Base-by-base conservation (phyloP, 2,329 filamentous ascomycete species). In the Talaromyces sp. region DNA sequence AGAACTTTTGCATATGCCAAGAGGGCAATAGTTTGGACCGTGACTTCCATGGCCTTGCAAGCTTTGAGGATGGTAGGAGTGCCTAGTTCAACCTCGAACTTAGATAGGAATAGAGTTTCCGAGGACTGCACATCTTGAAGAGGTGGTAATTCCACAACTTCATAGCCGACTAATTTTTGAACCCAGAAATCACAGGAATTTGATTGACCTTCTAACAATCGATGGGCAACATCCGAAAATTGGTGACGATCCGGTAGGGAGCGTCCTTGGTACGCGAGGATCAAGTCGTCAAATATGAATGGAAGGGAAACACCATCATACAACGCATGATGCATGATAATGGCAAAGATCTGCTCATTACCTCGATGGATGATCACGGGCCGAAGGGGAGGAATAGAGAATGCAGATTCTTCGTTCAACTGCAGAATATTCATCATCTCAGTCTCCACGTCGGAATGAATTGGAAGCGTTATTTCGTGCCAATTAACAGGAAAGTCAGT, bases 271-370 rank as follows among this genome's bases (percentile, higher is more conserved):
- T 60, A 55, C 28, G 33, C 27, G 32, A 36, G n/a, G 13, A 32
- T n/a, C 28, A 76, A 70, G 39, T 73, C 65, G n/a, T 75, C 67
- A 5, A 76, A 69, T 39, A 77, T 70, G 2, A 75, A 62, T 10
- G 75, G 73, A 62, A 74, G 69, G n/a, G 74, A 77, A 75, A 76
- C 78, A 19, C 80, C 81, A 63, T 83, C 81, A 63, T 82, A 83
- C 4, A 82, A 70, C 11, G 79, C 79, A 62, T 83, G 81, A 62
- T 83, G 81, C 59, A 81, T 74, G 0, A 90, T 90, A 1, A 96
- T 71, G 1, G 83, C 64, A 13, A 85, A 64, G 59, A 80, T 80
- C 1, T 42, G 70, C 15, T 75, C 69, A 1, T 63, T 58, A 1
- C 69, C 58, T 5, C 72, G 68, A 28, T 60, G 55, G 15, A 73